Evolutionary conservation across 1,284 basidiomycete species (phyloP), one percentile per base, ranked within the genome.

Genomic region (Ceratobasidium theobromae): DNA sequence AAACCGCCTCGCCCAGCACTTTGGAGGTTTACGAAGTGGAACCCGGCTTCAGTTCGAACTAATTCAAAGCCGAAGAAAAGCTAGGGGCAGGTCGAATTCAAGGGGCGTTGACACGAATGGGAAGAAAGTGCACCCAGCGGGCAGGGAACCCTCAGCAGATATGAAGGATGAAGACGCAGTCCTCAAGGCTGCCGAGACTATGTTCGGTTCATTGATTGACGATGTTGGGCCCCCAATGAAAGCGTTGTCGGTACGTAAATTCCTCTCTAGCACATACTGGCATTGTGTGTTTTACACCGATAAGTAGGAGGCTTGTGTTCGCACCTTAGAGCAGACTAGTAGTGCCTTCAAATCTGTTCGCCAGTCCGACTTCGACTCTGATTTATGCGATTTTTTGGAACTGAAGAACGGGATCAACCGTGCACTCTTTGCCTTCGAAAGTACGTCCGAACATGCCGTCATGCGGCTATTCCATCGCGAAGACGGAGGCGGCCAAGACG

Each of bases 1-100:
- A 72, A 94, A 90, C 68, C 80, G 92, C 16, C 82, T 98, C 2
- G 95, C 91, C 0, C 95, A 98, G 73, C 94, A 97, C 77, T 77
- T 97, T 43, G 93, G 89, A 57, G 93, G 94, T 21, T 78, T 97
- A 66, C 79, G 95, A 49, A 87, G 89, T 67, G 90, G 93, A 0
- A 93, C 89, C 1, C 82, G 85, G 32, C 75, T 97, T 30, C 93
- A 96, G 73, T 86, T 88, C 67, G 89, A 94, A 53, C 76, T 97
- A 33, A 85, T 88, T 18, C 82, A 72, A 16, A 65, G 35, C 4
- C 81, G 71, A 86, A 9, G 84, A 81, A 27, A 82, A 80, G 66
- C 73, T 85, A 43, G 73, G 77, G 16, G 69, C 82, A 54, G 73
- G 71, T 69, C 74, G n/a, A 45, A 45, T 21, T 45, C 43, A 21